These are phyloP conservation scores for Rhizopus stolonifer DNA, from an alignment of 371 early-diverging fungal species.

Conservation along the genomic window DNA sequence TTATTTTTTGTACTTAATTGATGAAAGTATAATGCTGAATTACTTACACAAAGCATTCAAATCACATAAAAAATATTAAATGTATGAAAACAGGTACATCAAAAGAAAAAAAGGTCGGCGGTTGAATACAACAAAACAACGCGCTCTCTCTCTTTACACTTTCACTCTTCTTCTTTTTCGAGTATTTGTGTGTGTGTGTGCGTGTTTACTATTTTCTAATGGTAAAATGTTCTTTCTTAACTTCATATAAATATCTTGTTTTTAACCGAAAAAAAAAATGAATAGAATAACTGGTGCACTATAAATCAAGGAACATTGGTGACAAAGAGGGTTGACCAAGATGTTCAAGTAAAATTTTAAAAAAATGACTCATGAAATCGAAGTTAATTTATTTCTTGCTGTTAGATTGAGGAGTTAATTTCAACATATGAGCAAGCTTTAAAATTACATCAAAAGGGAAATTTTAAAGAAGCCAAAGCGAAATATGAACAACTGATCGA, in stretches of 20 bases:
- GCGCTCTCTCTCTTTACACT: too few species aligned
- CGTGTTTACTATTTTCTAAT: too few species aligned
- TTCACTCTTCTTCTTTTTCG: too few species aligned
- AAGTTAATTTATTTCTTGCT: background rate
- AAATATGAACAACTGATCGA: constrained; percentile 46
- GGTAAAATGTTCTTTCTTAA: too few species aligned
- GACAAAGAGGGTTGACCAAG: constrained; percentile 27
- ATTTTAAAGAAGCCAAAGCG: constrained; percentile 36
- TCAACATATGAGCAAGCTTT: constrained; percentile 51
- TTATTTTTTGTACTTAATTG: too few species aligned
- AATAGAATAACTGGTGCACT: constrained; percentile 34
- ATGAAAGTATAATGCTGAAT: too few species aligned
- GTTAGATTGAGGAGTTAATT: constrained; percentile 52
- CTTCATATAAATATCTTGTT: background rate
- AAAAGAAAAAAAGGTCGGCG: too few species aligned
- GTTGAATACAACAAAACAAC: too few species aligned
- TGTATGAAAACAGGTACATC: too few species aligned
- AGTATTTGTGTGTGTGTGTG: too few species aligned
- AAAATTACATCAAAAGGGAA: constrained; percentile 48
- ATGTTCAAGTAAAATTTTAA: constrained; percentile 29
- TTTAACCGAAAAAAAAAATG: background rate
- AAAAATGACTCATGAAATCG: background rate
- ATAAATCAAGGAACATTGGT: constrained; percentile 29
- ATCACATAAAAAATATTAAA: too few species aligned
- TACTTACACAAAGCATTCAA: too few species aligned